Base-by-base conservation (phyloP, 1,284 basidiomycete species). In the Tylopilus orsonianus region DNA sequence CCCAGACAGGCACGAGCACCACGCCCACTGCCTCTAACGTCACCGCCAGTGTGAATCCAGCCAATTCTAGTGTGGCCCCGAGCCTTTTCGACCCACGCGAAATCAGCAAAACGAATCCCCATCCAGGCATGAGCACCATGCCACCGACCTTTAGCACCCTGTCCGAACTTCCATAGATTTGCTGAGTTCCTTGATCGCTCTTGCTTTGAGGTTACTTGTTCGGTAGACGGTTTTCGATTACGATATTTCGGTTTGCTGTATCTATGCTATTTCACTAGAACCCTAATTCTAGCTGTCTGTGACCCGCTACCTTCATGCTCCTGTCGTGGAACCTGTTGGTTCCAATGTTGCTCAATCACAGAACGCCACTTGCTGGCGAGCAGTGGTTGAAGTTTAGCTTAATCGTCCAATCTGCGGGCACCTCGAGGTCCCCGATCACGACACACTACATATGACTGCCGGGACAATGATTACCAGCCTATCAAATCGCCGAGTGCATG, bases 91-190 rank as follows among this genome's bases (percentile, higher is more conserved):
- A 14, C 30, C 14, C 30, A 27, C 26, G 26, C 30, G 26, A 27
- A 5, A 27, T 10, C 26, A 10, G 10, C 26, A 27, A 6, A 10
- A 36, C 44, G 14, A 50, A 23, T 27, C 42, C 39, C 20, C 48
- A 37, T n/a, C 44, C 46, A 16, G 52, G 56, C 32, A 42, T 65
- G 7, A 56, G 42, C 41, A 56, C 43, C 16, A 53, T 58, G 46
- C 45, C 58, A 16, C 33, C 61, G 16, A 51, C 49, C 20, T 36
- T 47, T 22, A 55, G 54, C 18, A 40, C 44, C 6, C 36, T 60
- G 24, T 41, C 53, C 20, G 39, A 44, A 20, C 37, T 47, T 4
- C 23, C 44, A 22, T 58, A 37, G 4, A 22, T 27, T 41, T 30
- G 13, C 22, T 13, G 32, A 26, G 18, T 46, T 46, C 32, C 24